phyloP scores from a whole-genome alignment of 805 yeast species.

The Kazachstania viticola region DNA sequence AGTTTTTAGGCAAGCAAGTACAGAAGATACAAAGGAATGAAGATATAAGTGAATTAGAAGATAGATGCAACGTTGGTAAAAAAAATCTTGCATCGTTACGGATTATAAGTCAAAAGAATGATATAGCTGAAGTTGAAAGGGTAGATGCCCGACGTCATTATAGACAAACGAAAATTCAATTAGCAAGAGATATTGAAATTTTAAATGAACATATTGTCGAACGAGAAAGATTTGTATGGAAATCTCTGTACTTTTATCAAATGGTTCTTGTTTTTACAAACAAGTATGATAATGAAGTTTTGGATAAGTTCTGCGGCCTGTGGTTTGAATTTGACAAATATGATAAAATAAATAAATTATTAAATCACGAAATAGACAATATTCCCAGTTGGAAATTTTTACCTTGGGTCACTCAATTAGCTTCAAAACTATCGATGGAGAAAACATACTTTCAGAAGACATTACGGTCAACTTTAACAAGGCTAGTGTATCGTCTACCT shows the following conservation, averaged over 20 bases:
- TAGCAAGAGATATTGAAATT: conserved; percentile 38
- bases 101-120: conserved; percentile 30
- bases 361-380: conserved; percentile 27
- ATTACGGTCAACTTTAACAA: conserved; percentile 36
- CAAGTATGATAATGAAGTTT: conserved; percentile 38
- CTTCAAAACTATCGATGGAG: conserved; percentile 53
- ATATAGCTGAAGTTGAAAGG: conserved; percentile 35
- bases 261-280: conserved; percentile 38
- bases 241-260: conserved; percentile 51
- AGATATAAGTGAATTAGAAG: conserved; percentile 32
- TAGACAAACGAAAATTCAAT: conserved; percentile 37
- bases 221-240: conserved; percentile 34
- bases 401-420: conserved; percentile 74
- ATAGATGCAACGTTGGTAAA: conserved; percentile 31
- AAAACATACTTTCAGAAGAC: conserved; percentile 41
- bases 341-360: conserved; percentile 32
- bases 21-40: conserved; percentile 34
- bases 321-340: conserved; percentile 60
- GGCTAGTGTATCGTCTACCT: conserved; percentile 50
- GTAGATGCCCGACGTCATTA: conserved; percentile 43
- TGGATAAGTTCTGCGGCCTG: conserved; percentile 69
- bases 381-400: conserved; percentile 55
- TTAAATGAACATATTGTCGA: conserved; percentile 29
- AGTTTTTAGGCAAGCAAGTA: conserved; percentile 60
- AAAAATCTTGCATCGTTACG: conserved; percentile 41